These are phyloP conservation scores for Trametes sp. DNA, from an alignment of 1,284 basidiomycete species.

Conservation along the genomic window DNA sequence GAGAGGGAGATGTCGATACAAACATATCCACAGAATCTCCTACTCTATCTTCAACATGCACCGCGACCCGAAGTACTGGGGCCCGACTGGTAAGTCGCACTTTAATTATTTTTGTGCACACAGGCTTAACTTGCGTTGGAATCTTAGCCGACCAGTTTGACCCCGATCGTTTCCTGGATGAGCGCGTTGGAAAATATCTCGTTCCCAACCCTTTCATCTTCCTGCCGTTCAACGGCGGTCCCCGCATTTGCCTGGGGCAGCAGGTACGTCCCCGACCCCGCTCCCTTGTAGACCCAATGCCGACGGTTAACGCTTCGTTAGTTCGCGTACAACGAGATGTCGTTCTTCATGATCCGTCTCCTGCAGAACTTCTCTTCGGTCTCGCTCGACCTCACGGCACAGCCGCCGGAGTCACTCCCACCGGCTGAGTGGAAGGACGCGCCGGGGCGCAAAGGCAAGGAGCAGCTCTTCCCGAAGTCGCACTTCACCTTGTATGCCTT, in stretches of 20 bases:
- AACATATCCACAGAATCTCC: slow-evolving; percentile 42
- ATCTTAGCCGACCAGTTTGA: slow-evolving; percentile 51
- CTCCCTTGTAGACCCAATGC: not conserved
- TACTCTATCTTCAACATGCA: slow-evolving; percentile 72
- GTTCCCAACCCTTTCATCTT: slow-evolving; percentile 55
- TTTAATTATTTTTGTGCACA: not conserved
- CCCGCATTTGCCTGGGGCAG: slow-evolving; percentile 57
- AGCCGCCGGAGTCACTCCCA: slow-evolving; percentile 32
- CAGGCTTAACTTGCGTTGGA: not conserved
- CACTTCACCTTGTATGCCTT: slow-evolving; percentile 41
- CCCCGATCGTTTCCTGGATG: slow-evolving; percentile 53
- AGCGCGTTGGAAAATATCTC: slow-evolving; percentile 46
- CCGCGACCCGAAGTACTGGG: slow-evolving; percentile 67
- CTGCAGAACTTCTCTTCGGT: slow-evolving; percentile 58
- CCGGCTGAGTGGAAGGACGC: slow-evolving; percentile 30
- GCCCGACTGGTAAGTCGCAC: slow-evolving; percentile 58
- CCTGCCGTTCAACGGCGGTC: slow-evolving; percentile 58
- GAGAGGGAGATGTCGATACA: no score
- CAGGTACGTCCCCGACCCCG: slow-evolving; percentile 40
- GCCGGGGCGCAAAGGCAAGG: slow-evolving; percentile 29
- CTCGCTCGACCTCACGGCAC: slow-evolving; percentile 42
- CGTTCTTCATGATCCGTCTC: slow-evolving; percentile 50
- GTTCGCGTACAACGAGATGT: slow-evolving; percentile 54
- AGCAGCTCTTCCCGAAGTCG: slow-evolving; percentile 32
- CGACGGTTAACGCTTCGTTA: slow-evolving; percentile 21